These are phyloP conservation scores for Puccinia coronata DNA, from an alignment of 1,284 basidiomycete genomes.

Conservation along the genomic window DNA sequence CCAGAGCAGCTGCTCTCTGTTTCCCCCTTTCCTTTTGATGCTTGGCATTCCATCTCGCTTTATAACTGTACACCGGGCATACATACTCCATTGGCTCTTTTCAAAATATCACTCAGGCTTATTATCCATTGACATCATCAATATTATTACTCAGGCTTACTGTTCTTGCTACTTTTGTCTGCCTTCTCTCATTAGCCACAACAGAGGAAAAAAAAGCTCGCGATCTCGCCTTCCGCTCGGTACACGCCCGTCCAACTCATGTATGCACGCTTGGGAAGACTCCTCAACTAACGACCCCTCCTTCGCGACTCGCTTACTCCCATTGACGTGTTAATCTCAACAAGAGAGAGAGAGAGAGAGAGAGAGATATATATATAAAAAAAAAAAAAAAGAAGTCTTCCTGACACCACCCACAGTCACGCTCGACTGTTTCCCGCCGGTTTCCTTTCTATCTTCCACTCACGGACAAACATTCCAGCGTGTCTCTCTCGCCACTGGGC, in stretches of 20 bases:
- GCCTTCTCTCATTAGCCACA: too few relatives aligned
- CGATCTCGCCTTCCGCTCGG: conserved; percentile 2
- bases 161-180: too few relatives aligned
- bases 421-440: background rate
- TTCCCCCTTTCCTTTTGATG: too few relatives aligned
- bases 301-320: background rate
- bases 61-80: too few relatives aligned
- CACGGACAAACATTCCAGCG: background rate
- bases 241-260: background rate
- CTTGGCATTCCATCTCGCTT: too few relatives aligned
- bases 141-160: too few relatives aligned
- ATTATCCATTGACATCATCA: too few relatives aligned
- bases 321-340: conserved; percentile 10
- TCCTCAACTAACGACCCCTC: background rate
- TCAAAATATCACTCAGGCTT: too few relatives aligned
- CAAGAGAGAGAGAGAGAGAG: background rate
- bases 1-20: too few relatives aligned
- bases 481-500: background rate
- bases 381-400: background rate
- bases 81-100: too few relatives aligned
- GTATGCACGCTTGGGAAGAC: background rate
- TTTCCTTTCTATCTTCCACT: background rate
- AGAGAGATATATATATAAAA: background rate
- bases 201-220: too few relatives aligned
- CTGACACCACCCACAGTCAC: conserved; percentile 2